Conservation (phyloP, 805 yeast species). For the Teunomyces aglyptinius region DNA sequence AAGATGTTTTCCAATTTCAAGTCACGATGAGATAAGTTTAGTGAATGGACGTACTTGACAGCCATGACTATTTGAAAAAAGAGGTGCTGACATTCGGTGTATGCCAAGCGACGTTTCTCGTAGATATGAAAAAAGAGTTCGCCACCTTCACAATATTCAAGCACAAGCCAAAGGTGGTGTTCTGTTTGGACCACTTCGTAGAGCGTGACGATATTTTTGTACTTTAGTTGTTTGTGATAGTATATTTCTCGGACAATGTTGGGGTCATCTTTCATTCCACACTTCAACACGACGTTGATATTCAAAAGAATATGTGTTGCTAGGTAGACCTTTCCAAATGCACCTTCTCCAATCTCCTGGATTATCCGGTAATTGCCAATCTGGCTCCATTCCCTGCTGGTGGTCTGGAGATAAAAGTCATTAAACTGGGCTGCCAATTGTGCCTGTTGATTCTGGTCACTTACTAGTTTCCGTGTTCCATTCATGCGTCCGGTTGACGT, state of each 20-base stretch:
- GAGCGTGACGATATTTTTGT: conserved; percentile 77
- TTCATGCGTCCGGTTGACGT: conserved; percentile 13
- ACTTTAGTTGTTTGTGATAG: conserved; percentile 80
- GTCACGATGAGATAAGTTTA: conserved; percentile 82
- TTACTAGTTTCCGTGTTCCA: conserved; percentile 14
- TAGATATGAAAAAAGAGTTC: conserved; percentile 71
- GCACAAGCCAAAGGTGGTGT: conserved; percentile 74
- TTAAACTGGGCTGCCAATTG: conserved; percentile 65
- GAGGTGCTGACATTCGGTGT: conserved; percentile 48
- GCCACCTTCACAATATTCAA: conserved; percentile 85
- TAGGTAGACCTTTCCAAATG: conserved; percentile 87
- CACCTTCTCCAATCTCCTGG: conserved; percentile 82
- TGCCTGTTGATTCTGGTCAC: conserved; percentile 44
- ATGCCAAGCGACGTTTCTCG: conserved; percentile 47
- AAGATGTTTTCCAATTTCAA: conserved; percentile 78
- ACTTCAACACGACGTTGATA: conserved; percentile 76
- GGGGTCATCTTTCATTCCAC: conserved; percentile 74
- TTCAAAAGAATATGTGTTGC: conserved; percentile 77
- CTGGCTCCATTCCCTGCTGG: conserved; percentile 50
- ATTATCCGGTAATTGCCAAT: conserved; percentile 80
- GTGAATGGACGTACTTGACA: conserved; percentile 70
- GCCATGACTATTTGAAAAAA: conserved; percentile 69
- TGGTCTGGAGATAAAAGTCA: conserved; percentile 46
- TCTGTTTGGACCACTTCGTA: conserved; percentile 87
- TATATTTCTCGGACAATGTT: conserved; percentile 88